Evolutionary conservation across 257 asterid genomes (phyloP).

Genomic region (Nicotiana undulata): DNA sequence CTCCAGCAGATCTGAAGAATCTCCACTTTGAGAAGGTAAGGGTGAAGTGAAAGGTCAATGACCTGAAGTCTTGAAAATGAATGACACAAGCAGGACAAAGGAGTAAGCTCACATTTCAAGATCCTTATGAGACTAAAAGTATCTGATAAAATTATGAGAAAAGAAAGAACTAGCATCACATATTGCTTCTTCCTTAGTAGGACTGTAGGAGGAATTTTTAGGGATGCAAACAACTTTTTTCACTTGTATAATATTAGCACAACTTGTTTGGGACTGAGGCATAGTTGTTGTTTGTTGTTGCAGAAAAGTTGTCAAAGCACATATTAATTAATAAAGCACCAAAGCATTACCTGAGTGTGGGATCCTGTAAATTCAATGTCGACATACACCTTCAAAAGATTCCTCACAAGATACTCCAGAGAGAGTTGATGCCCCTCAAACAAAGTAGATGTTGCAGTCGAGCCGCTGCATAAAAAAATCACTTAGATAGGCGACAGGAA

Average conservation of each 20-base stretch:
- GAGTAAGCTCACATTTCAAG: neutral
- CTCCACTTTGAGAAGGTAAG: constrained; percentile 2
- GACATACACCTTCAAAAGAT: constrained; percentile 88
- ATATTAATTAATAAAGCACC: neutral
- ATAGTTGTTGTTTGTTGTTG: no score
- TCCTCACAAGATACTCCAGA: constrained; percentile 78
- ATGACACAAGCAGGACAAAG: neutral
- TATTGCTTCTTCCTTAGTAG: neutral
- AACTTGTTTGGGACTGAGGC: no score
- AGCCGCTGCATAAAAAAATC: constrained; percentile 49
- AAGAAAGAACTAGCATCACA: neutral
- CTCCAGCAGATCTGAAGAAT: constrained; percentile 1
- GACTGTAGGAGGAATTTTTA: neutral
- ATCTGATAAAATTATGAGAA: neutral
- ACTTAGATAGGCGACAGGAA: constrained; percentile 4
- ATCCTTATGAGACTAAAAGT: neutral
- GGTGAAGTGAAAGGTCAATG: neutral
- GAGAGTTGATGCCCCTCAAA: constrained; percentile 91
- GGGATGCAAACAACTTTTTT: neutral
- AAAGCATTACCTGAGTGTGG: constrained; percentile 79
- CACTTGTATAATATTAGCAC: no score
- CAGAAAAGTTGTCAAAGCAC: neutral
- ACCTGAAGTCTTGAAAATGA: neutral
- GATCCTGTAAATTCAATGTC: constrained; percentile 99
- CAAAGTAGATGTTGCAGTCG: constrained; percentile 72